phyloP scores from a whole-genome alignment of 495 filamentous ascomycete genomes.

The Podospora pseudocomata region DNA sequence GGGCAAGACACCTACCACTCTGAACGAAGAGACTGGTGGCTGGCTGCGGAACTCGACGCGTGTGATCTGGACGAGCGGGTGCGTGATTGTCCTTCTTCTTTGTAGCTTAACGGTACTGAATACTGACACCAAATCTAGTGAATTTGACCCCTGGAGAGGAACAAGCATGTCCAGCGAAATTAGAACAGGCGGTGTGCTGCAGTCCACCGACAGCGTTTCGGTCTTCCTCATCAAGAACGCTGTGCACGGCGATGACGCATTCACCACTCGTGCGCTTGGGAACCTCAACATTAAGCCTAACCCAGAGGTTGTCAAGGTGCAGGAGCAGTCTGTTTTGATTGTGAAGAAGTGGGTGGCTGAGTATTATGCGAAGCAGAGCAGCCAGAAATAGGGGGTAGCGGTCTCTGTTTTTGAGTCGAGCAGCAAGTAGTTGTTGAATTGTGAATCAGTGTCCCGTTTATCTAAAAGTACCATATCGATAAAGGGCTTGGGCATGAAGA shows the following conservation, averaged over 20 bases:
- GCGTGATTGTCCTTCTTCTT: slow-evolving; percentile 14
- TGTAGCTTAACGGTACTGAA: no score
- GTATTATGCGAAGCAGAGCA: slow-evolving; percentile 29
- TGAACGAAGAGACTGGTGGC: slow-evolving; percentile 57
- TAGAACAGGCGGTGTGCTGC: slow-evolving; percentile 53
- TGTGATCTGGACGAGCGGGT: slow-evolving; percentile 59
- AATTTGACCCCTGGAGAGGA: slow-evolving; percentile 60
- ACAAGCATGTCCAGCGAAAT: slow-evolving; percentile 51
- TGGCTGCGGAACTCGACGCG: slow-evolving; percentile 53
- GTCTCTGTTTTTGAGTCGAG: not conserved
- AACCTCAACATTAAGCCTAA: slow-evolving; percentile 32
- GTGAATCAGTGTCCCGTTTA: no score
- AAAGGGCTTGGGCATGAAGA: no score
- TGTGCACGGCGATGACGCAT: slow-evolving; percentile 51
- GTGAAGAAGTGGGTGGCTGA: slow-evolving; percentile 51
- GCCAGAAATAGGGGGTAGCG: not conserved
- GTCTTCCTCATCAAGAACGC: slow-evolving; percentile 55
- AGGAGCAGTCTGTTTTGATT: slow-evolving; percentile 23
- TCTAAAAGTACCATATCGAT: no score
- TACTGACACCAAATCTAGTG: slow-evolving; percentile 23
- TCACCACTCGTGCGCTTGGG: slow-evolving; percentile 36
- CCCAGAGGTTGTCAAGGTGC: slow-evolving; percentile 42
- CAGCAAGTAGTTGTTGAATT: no score
- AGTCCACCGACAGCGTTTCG: slow-evolving; percentile 41
- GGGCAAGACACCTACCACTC: slow-evolving; percentile 48